These are phyloP conservation scores for Steccherinum ochraceum DNA, from an alignment of 768 basidiomycete genomes.

Conservation along the genomic window DNA sequence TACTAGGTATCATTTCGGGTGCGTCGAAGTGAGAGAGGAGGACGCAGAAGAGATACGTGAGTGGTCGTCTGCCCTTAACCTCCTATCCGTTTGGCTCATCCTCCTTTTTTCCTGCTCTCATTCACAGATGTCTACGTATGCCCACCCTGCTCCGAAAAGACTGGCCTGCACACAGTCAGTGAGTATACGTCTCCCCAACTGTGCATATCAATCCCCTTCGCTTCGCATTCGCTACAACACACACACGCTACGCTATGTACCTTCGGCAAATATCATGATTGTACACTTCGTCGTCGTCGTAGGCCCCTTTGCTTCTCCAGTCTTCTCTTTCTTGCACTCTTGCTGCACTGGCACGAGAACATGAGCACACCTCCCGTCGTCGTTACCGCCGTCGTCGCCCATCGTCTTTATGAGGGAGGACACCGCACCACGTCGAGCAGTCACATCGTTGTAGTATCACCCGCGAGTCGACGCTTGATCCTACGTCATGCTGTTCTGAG, in stretches of 20 bases:
- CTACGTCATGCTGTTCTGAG: background rate
- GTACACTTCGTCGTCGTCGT: background rate
- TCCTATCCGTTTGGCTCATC: background rate
- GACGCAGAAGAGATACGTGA: slow-evolving; percentile 76
- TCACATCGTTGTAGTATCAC: background rate
- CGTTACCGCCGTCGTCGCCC: slow-evolving; percentile 1
- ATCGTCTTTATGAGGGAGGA: no score
- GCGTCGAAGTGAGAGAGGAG: slow-evolving; percentile 54
- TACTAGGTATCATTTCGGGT: slow-evolving; percentile 78
- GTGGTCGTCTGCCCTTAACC: slow-evolving; percentile 24
- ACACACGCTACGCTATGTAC: slow-evolving; percentile 19
- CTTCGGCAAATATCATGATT: slow-evolving; percentile 3
- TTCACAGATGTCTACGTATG: slow-evolving; percentile 54
- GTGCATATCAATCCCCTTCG: background rate
- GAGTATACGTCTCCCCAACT: slow-evolving; percentile 44
- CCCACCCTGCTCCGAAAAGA: slow-evolving; percentile 48
- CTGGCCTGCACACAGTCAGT: slow-evolving; percentile 67
- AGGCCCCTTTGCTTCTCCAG: background rate
- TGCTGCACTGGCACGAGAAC: background rate
- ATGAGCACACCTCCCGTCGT: background rate
- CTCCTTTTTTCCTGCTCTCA: no score
- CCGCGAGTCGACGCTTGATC: no score
- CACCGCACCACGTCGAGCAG: background rate
- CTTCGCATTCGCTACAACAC: background rate
- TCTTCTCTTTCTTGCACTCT: background rate